A percentile compares a stretch with the other conserved stretches of the same genome.
Evolutionary conservation across 768 basidiomycete genomes (phyloP).

Genomic region (Leccinum incarnatum): DNA sequence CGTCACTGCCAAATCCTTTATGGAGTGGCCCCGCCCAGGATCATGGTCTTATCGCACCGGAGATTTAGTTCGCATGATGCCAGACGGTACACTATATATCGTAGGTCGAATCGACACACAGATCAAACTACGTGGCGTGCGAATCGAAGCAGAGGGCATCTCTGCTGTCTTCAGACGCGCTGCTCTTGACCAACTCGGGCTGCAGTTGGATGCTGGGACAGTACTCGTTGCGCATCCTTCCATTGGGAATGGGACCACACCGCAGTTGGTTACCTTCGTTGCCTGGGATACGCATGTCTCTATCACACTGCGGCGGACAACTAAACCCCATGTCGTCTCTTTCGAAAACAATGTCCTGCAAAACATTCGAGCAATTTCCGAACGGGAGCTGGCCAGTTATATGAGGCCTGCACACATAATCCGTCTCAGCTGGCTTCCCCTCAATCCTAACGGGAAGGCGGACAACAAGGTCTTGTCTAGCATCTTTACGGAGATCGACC

Average conservation of each 20-base stretch:
- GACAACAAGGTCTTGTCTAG: slow-evolving; percentile 29
- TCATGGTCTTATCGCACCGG: slow-evolving; percentile 49
- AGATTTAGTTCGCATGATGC: slow-evolving; percentile 50
- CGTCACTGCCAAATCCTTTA: slow-evolving; percentile 44
- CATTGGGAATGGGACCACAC: slow-evolving; percentile 34
- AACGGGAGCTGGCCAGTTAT: slow-evolving; percentile 44
- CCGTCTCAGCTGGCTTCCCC: slow-evolving; percentile 46
- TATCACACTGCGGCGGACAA: slow-evolving; percentile 37
- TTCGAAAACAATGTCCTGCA: slow-evolving; percentile 33
- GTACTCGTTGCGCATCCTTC: slow-evolving; percentile 42
- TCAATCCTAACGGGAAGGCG: slow-evolving; percentile 39
- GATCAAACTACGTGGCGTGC: slow-evolving; percentile 51
- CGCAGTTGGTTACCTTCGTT: slow-evolving; percentile 45
- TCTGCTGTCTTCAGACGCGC: slow-evolving; percentile 39
- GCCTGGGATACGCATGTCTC: slow-evolving; percentile 39
- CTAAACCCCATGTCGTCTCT: slow-evolving; percentile 25
- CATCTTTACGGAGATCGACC: slow-evolving; percentile 23
- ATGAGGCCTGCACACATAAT: slow-evolving; percentile 52
- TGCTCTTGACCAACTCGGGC: slow-evolving; percentile 13
- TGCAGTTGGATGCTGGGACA: slow-evolving; percentile 40
- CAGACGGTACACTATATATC: slow-evolving; percentile 47
- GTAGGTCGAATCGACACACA: slow-evolving; percentile 51
- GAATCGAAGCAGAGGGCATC: slow-evolving; percentile 53
- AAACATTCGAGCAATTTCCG: slow-evolving; percentile 32
- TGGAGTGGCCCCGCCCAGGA: slow-evolving; percentile 42